A percentile compares a stretch with the other conserved stretches of the same genome.
Evolutionary conservation across 345 rosid species (phyloP).

Genomic region (Linum tenue): DNA sequence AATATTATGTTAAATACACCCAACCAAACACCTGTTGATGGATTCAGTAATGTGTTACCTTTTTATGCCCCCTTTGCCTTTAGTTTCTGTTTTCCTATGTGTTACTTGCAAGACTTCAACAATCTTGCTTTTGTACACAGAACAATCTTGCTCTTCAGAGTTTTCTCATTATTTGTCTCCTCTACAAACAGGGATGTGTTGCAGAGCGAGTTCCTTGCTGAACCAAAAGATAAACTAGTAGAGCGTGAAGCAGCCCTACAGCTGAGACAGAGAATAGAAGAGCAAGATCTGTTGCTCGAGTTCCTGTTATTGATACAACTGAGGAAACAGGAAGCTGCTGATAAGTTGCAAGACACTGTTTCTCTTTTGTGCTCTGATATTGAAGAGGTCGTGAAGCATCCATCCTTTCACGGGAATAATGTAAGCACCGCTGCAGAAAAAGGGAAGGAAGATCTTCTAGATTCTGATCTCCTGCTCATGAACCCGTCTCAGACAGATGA

Average conservation of each 20-base stretch:
- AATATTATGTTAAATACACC: no score
- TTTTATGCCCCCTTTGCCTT: neutral
- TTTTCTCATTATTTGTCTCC: neutral
- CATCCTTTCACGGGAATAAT: conserved; percentile 42
- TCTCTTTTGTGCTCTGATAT: conserved; percentile 72
- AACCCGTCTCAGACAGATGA: conserved; percentile 34
- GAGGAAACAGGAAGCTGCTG: conserved; percentile 66
- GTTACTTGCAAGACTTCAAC: no score
- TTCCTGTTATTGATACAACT: conserved; percentile 67
- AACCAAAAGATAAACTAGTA: conserved; percentile 61
- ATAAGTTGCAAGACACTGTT: conserved; percentile 54
- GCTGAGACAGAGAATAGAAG: conserved; percentile 69
- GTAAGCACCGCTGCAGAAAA: conserved; percentile 29
- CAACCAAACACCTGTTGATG: no score
- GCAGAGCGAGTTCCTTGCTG: conserved; percentile 72
- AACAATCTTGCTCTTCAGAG: neutral
- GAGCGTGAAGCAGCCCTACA: conserved; percentile 81
- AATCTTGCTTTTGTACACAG: no score
- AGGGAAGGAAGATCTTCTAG: conserved; percentile 36
- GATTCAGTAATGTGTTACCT: neutral
- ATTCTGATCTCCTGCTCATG: conserved; percentile 33
- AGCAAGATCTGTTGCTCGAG: conserved; percentile 79
- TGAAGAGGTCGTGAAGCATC: conserved; percentile 66
- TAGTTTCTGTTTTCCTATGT: neutral
- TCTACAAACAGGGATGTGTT: conserved; percentile 55